Base-by-base conservation (phyloP, 1,139 yeast species). In the Scheffersomyces parashehatae region DNA sequence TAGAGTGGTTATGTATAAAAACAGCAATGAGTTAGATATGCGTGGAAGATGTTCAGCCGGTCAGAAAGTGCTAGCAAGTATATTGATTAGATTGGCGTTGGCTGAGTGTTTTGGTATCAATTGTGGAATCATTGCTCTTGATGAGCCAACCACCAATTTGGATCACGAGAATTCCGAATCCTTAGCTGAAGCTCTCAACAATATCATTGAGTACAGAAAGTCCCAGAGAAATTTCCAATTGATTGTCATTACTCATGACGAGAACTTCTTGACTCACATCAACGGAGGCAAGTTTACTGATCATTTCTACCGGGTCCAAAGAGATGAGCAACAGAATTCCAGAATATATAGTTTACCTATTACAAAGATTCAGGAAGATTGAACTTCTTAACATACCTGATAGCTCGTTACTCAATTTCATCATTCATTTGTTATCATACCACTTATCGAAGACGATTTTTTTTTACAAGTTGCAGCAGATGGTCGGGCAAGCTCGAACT, bases 11-110 rank as follows among this genome's bases (percentile, higher is more conserved):
- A 95, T 95, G 99, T 82, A 83, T 49, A 95, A 95, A 60, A 89
- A 88, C 54, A 95, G 88, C 43, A 86, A 83, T 1, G 99, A 93
- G 62, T 70, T 95, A 38, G 99, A 95, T 59, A 95, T 95, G 99
- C 78, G 99, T 51, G 99, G 99, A 0, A 72, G 99, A 45, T 95
- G 99, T 63, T 89, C 97, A 2, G 99, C 99, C 0, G 99, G 99
- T 1, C 99, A 95, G 64, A 89, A 90, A 60, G 98, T 95, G 2
- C 70, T 95, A 43, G 97, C 99, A 0, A 85, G 96, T 44, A 90
- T 95, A 42, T 83, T 95, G 32, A 91, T 95, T 42, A 75, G 99
- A 43, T 70, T 95, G 46, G 97, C 98, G 0, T 70, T 95, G 40
- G 95, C 98, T 0, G 99, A 95, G 63, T 89, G 98, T 59, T 93